A percentile compares a stretch with the other conserved stretches of the same genome.
Conservation (phyloP, 108 stramenopile species). For the Fragilaria radians region DNA sequence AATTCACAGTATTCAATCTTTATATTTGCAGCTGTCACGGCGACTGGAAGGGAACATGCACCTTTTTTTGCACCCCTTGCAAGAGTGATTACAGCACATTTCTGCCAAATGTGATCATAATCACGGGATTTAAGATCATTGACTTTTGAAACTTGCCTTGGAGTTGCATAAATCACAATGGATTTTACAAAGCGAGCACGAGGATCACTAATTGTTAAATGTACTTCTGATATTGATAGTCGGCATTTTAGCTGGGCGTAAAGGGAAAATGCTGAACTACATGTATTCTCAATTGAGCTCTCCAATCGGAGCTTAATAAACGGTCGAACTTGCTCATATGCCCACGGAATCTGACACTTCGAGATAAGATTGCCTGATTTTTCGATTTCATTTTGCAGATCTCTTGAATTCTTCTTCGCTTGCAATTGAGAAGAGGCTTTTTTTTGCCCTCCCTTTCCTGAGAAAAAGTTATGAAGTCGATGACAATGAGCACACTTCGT, state of each 20-base stretch:
- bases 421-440: not conserved
- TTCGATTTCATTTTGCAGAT: no score
- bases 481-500: constrained; percentile 58
- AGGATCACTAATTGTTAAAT: constrained; percentile 57
- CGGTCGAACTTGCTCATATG: constrained; percentile 48
- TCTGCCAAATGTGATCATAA: constrained; percentile 56
- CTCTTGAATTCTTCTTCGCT: not conserved
- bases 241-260: constrained; percentile 58
- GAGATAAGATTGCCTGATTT: no score
- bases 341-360: no score
- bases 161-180: constrained; percentile 52
- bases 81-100: constrained; percentile 54
- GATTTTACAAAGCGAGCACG: constrained; percentile 71
- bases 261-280: constrained; percentile 57
- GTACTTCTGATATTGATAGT: constrained; percentile 55
- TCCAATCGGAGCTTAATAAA: constrained; percentile 52
- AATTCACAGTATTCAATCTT: constrained; percentile 75
- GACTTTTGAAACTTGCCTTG: constrained; percentile 45
- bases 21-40: constrained; percentile 71
- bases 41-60: constrained; percentile 32
- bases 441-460: not conserved
- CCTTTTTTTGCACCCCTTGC: constrained; percentile 49
- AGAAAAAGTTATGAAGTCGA: not conserved
- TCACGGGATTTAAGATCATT: constrained; percentile 46
- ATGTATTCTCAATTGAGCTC: constrained; percentile 22